These are phyloP conservation scores for Spiraea crenata DNA, from an alignment of 331 rosid genomes.

Conservation along the genomic window DNA sequence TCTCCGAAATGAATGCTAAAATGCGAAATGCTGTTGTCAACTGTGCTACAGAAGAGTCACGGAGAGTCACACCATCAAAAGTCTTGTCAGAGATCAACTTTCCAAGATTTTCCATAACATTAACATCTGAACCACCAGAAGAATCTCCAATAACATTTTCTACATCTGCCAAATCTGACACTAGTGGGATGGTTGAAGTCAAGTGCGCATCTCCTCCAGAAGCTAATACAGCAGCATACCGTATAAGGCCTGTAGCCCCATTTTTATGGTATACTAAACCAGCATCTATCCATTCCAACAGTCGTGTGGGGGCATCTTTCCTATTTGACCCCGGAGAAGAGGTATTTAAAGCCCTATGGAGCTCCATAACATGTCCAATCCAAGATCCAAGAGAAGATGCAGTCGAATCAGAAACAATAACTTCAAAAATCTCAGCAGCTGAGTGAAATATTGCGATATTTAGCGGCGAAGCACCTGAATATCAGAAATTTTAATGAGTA, in stretches of 20 bases:
- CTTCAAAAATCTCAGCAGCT: slow-evolving; percentile 98
- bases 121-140: slow-evolving; percentile 71
- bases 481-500: slow-evolving; percentile 20
- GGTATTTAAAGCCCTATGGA: slow-evolving; percentile 80
- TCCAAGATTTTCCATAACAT: slow-evolving; percentile 95
- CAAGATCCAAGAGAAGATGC: slow-evolving; percentile 82
- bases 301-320: slow-evolving; percentile 94
- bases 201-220: slow-evolving; percentile 97
- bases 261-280: slow-evolving; percentile 87
- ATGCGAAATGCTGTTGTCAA: slow-evolving; percentile 90
- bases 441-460: slow-evolving; percentile 91
- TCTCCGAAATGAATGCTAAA: slow-evolving; percentile 94
- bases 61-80: slow-evolving; percentile 86
- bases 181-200: slow-evolving; percentile 63
- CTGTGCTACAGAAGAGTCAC: slow-evolving; percentile 91
- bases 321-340: slow-evolving; percentile 92
- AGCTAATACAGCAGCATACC: slow-evolving; percentile 88
- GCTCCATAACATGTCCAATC: slow-evolving; percentile 90
- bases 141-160: slow-evolving; percentile 81
- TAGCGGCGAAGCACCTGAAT: slow-evolving; percentile 78
- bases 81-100: slow-evolving; percentile 82
- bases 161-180: slow-evolving; percentile 82
- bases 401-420: slow-evolving; percentile 84
- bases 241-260: slow-evolving; percentile 83
- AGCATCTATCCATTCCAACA: slow-evolving; percentile 99